These are phyloP conservation scores for Paraleonurus japonicus DNA, from an alignment of 257 asterid genomes.

Conservation along the genomic window DNA sequence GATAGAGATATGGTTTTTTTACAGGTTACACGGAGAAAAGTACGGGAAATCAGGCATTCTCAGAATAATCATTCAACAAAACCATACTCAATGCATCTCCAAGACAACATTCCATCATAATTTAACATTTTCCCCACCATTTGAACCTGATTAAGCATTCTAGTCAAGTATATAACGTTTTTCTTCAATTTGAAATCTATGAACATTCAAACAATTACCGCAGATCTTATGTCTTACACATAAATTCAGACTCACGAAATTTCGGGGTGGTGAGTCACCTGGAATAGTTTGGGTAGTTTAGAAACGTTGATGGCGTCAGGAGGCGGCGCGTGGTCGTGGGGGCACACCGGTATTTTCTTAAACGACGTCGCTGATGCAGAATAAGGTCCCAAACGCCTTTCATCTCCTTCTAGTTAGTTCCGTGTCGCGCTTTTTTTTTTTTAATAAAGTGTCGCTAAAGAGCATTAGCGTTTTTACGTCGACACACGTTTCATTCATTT, in stretches of 20 bases:
- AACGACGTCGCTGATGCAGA: conserved; percentile 77
- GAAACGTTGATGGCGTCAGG: conserved; percentile 29
- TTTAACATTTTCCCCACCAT: not conserved
- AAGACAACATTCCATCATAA: not conserved
- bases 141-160: not conserved
- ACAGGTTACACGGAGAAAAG: not conserved
- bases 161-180: not conserved
- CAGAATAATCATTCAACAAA: not conserved
- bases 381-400: conserved; percentile 77
- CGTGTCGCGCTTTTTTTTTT: not conserved
- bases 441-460: not conserved
- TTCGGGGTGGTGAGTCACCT: conserved; percentile 37
- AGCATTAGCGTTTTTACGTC: not conserved
- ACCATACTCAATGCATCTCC: not conserved
- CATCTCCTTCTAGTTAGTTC: conserved; percentile 32
- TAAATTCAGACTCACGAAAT: not conserved
- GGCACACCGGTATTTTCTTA: conserved; percentile 33
- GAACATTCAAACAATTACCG: not conserved
- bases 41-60: not conserved
- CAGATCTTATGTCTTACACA: not conserved
- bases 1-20: not conserved
- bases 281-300: conserved; percentile 49
- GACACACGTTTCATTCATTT: not conserved
- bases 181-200: not conserved
- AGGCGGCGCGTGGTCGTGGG: conserved; percentile 33